A percentile compares a stretch with the other conserved stretches of the same genome.
Evolutionary conservation across 2,329 filamentous ascomycete species (phyloP).

Genomic region (Cryphonectria carpinicola): DNA sequence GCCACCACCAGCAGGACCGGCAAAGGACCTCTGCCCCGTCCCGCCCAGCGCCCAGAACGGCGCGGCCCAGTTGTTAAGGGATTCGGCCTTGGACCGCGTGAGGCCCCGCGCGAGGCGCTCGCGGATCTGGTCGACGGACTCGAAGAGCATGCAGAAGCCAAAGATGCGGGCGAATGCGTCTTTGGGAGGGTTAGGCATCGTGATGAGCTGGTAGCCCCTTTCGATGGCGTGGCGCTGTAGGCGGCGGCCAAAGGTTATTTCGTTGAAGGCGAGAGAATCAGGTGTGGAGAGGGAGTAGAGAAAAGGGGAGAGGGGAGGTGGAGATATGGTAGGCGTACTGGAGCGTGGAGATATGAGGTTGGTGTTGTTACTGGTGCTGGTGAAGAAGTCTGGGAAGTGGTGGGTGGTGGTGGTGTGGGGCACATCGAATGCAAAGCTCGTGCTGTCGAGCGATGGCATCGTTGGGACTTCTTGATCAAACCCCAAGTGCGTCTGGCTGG

Average conservation of each 20-base stretch:
- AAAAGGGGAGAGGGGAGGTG: constrained; percentile 36
- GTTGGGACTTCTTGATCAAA: constrained; percentile 53
- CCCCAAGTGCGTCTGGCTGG: constrained; percentile 29
- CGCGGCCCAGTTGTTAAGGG: constrained; percentile 25
- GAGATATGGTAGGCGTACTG: constrained; percentile 31
- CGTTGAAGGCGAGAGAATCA: constrained; percentile 62
- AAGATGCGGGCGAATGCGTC: constrained; percentile 21
- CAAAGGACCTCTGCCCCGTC: constrained; percentile 18
- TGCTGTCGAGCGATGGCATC: constrained; percentile 55
- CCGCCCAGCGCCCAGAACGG: constrained; percentile 29
- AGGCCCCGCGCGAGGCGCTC: constrained; percentile 15
- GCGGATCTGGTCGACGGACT: constrained; percentile 27
- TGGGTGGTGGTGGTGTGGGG: constrained; percentile 32
- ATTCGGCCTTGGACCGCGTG: constrained; percentile 14
- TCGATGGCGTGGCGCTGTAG: constrained; percentile 71
- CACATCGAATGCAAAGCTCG: constrained; percentile 54
- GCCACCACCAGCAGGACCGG: not conserved
- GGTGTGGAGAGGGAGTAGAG: constrained; percentile 46
- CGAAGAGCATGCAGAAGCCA: constrained; percentile 30
- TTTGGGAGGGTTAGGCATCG: constrained; percentile 35
- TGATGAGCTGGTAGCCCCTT: constrained; percentile 61
- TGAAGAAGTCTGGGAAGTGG: constrained; percentile 31
- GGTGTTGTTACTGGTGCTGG: constrained; percentile 23
- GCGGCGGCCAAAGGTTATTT: constrained; percentile 70
- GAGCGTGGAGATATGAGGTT: constrained; percentile 18